phyloP scores from a whole-genome alignment of 371 early-diverging fungal genomes.

The Sporodiniella umbellata region DNA sequence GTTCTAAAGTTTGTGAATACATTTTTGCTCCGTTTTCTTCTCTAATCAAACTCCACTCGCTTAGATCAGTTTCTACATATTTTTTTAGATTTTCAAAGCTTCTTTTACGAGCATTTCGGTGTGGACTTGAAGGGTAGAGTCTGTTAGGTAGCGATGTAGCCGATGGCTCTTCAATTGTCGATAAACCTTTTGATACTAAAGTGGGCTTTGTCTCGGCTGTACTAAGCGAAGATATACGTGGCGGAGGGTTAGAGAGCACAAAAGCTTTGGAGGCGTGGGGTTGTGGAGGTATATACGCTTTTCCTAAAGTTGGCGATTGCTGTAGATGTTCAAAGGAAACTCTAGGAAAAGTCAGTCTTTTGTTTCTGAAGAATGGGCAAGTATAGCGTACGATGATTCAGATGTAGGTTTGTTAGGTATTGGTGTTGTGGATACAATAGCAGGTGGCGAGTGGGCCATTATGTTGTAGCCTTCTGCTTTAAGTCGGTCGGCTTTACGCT shows the following conservation, averaged over 20 bases:
- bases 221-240: conserved; percentile 17
- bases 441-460: background rate
- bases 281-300: background rate
- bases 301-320: conserved; percentile 5
- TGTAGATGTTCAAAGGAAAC: background rate
- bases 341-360: background rate
- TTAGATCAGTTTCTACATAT: conserved; percentile 30
- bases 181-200: conserved; percentile 20
- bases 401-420: background rate
- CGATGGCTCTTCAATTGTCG: conserved; percentile 2
- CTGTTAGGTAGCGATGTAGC: conserved; percentile 5
- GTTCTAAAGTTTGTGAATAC: conserved; percentile 43
- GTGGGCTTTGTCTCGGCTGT: conserved; percentile 5
- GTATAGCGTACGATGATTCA: background rate
- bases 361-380: background rate
- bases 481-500: conserved; percentile 52
- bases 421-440: background rate
- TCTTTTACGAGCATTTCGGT: conserved; percentile 29
- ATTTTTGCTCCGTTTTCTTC: conserved; percentile 40
- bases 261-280: background rate
- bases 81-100: conserved; percentile 41
- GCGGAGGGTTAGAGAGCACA: conserved; percentile 18
- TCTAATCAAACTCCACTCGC: conserved; percentile 45
- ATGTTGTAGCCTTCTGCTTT: conserved; percentile 7
- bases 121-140: conserved; percentile 38